Evolutionary conservation across 495 filamentous ascomycete species (phyloP), one percentile per base, ranked within the genome.

Genomic region (Penicillium dipodomyicola): DNA sequence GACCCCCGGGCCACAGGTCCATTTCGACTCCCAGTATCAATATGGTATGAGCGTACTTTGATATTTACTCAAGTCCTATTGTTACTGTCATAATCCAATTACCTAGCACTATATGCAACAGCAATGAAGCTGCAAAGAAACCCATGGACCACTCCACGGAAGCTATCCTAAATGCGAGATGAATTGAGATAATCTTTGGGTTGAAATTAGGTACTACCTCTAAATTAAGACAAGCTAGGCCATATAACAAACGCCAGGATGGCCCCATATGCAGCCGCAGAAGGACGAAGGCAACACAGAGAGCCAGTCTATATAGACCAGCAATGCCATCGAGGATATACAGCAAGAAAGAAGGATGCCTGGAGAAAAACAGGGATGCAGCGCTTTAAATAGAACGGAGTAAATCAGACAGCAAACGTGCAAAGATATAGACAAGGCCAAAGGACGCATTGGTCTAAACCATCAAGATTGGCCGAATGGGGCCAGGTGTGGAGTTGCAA

Each of bases 351-450:
- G 45, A 48, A 58, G 20, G 7, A 47, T 58, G 7, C 47, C 63
- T 49, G 39, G 50, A 32, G 37, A 29, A 29, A 20, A 43, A 32
- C 48, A 63, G 44, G 54, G 54, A 68, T 57, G 60, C 50, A 60
- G 42, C 35, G 50, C 40, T 43, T 32, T 17, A 20, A 47, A 35
- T 32, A 39, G 32, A 52, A 23, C 33, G 45, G 40, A 47, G 43
- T 29, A 52, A 46, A 52, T 9, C 22, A 20, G n/a, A 49, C 29
- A 48, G 45, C 37, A 49, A 22, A 57, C 49, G n/a, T 25, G 23
- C 33, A 44, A 45, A 35, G 33, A 56, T 65, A 65, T 67, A 33
- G 40, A 65, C 62, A 67, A n/a, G 42, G 51, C 27, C 39, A 35
- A n/a, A 30, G n/a, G 43, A 29, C 48, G 55, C 40, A 33, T 32